A percentile compares a stretch with the other conserved stretches of the same genome.
These are phyloP conservation scores for Neurospora sp. DNA, from an alignment of 495 filamentous ascomycete genomes.

Conservation along the genomic window DNA sequence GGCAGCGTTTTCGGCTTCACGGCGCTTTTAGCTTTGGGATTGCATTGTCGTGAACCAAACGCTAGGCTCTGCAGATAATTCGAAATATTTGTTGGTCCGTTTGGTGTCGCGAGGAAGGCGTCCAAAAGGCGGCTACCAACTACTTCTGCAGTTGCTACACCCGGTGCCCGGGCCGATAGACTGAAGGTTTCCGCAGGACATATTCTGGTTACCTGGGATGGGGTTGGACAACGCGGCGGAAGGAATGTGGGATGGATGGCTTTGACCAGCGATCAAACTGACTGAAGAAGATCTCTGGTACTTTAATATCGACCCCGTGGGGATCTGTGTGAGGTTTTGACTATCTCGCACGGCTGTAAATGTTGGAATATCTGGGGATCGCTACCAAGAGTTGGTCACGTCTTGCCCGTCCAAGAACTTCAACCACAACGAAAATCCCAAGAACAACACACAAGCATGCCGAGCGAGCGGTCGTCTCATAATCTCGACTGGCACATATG, in stretches of 20 bases:
- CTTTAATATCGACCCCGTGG: not conserved
- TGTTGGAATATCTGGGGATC: not conserved
- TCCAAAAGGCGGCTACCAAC: not conserved
- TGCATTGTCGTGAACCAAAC: not conserved
- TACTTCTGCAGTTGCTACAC: not conserved
- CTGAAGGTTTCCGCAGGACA: not conserved
- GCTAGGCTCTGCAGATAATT: not conserved
- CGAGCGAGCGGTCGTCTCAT: not conserved
- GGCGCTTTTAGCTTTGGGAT: not conserved
- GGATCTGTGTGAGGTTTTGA: not conserved
- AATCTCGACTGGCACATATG: not conserved
- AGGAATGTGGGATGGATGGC: not conserved
- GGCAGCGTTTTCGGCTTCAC: not conserved
- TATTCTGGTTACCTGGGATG: not conserved
- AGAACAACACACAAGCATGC: not conserved
- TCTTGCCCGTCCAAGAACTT: not conserved
- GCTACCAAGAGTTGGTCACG: not conserved
- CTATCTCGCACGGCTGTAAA: not conserved
- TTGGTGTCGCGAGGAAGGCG: not conserved
- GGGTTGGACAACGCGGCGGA: not conserved
- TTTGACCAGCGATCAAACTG: not conserved
- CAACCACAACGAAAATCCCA: not conserved
- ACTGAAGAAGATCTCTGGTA: not conserved
- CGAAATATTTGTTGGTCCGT: not conserved
- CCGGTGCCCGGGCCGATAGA: not conserved